phyloP scores from a whole-genome alignment of 139 green algal genomes.

The Chlamydomonas asymmetrica region DNA sequence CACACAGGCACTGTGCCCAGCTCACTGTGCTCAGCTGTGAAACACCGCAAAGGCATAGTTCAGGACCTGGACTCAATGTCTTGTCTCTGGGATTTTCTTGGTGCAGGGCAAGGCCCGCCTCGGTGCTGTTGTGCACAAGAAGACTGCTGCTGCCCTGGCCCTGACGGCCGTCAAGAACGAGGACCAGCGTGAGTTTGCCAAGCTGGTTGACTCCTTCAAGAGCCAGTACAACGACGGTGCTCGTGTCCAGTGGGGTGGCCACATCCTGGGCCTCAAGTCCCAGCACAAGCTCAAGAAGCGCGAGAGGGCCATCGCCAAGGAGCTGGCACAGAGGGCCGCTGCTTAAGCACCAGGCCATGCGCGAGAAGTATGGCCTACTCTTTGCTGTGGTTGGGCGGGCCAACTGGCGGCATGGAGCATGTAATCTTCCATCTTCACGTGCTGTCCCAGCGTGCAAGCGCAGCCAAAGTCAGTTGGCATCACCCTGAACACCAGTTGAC shows the following conservation, averaged over 20 bases:
- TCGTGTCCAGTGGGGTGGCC: constrained; percentile 90
- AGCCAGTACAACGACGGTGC: constrained; percentile 87
- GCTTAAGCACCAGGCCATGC: constrained; percentile 47
- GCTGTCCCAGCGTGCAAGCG: too few relatives aligned
- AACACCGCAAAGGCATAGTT: too few relatives aligned
- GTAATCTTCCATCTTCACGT: too few relatives aligned
- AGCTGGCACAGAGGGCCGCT: constrained; percentile 76
- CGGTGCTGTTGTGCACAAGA: constrained; percentile 96
- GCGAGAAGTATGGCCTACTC: too few relatives aligned
- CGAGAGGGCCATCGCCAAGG: constrained; percentile 83
- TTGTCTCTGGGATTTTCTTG: too few relatives aligned
- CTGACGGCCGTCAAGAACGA: constrained; percentile 95
- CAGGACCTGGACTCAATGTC: too few relatives aligned
- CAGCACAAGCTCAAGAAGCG: constrained; percentile 86
- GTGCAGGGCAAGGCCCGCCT: constrained; percentile 87
- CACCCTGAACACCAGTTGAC: too few relatives aligned
- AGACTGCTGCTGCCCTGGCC: constrained; percentile 92
- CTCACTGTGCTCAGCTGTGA: too few relatives aligned
- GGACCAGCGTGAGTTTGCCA: constrained; percentile 97
- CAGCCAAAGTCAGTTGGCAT: too few relatives aligned
- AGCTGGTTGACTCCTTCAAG: constrained; percentile 96
- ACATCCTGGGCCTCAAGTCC: constrained; percentile 97
- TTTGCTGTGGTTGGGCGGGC: too few relatives aligned
- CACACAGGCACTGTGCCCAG: neutral
- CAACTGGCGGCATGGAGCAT: too few relatives aligned